phyloP scores from a whole-genome alignment of 116 monocot species.

The Dioscorea cayenensis region DNA sequence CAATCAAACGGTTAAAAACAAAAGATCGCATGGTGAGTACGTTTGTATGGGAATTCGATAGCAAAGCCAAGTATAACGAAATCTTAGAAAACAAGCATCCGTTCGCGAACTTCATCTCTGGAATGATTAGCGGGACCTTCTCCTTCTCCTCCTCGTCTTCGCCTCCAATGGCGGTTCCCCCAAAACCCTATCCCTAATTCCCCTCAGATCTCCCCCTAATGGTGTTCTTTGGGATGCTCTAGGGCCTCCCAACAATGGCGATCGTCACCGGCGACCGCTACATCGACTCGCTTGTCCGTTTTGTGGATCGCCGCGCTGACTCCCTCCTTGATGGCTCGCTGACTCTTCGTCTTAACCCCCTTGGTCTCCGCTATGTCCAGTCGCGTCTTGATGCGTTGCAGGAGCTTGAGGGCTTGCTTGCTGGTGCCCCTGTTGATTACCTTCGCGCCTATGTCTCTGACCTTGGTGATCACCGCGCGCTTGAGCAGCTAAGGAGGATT shows the following conservation, averaged over 20 bases:
- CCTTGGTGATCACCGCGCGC: slow-evolving; percentile 91
- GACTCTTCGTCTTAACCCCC: slow-evolving; percentile 81
- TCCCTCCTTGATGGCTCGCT: slow-evolving; percentile 66
- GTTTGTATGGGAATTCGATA: neutral
- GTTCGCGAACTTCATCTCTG: neutral
- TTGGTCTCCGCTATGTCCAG: slow-evolving; percentile 86
- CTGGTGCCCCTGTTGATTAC: slow-evolving; percentile 84
- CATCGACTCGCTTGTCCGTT: slow-evolving; percentile 62
- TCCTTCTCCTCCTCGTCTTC: neutral
- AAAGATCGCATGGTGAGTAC: neutral
- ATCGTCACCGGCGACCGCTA: slow-evolving; percentile 85
- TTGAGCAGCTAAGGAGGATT: slow-evolving; percentile 88
- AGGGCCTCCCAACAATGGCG: slow-evolving; percentile 20
- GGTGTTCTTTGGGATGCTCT: neutral
- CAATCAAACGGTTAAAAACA: too few relatives aligned
- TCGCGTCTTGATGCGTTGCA: slow-evolving; percentile 76
- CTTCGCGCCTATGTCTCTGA: slow-evolving; percentile 93
- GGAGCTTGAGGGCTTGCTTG: slow-evolving; percentile 68
- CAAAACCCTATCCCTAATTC: slow-evolving; percentile 5
- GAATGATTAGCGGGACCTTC: neutral
- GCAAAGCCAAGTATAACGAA: neutral
- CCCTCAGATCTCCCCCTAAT: slow-evolving; percentile 5
- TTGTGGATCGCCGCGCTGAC: slow-evolving; percentile 55
- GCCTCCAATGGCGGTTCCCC: neutral
- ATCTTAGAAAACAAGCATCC: neutral